A percentile compares a stretch with the other conserved stretches of the same genome.
phyloP scores from a whole-genome alignment of 78 protist genomes.

The Bigelowiella natans region DNA sequence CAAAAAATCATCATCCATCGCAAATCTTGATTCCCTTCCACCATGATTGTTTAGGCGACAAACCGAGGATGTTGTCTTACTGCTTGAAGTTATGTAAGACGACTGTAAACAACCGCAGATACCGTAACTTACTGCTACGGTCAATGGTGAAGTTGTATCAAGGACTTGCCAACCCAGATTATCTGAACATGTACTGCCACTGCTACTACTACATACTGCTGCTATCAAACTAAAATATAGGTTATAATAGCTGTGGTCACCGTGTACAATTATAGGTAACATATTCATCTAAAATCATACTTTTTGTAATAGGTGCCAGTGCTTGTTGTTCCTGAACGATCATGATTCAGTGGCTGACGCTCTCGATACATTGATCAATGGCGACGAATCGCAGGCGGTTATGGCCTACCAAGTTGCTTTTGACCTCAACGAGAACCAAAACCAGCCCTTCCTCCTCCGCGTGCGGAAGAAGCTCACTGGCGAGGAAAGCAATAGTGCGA shows the following conservation, averaged over 20 bases:
- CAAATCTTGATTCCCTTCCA: no score
- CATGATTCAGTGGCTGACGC: not conserved
- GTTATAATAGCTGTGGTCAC: no score
- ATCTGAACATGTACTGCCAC: not conserved
- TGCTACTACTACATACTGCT: no score
- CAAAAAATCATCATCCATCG: no score
- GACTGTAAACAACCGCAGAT: not conserved
- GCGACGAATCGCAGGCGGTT: not conserved
- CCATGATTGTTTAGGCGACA: constrained; percentile 31
- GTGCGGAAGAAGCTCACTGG: constrained; percentile 27
- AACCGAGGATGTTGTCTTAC: constrained; percentile 36
- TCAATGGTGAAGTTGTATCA: not conserved
- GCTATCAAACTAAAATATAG: no score
- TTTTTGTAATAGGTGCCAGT: no score
- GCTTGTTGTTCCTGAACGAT: not conserved
- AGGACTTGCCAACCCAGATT: not conserved
- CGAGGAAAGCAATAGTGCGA: not conserved
- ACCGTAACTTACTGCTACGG: not conserved
- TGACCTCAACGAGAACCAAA: constrained; percentile 73
- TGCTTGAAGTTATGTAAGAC: constrained; percentile 30
- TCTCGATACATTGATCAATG: not conserved
- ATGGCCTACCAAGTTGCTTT: constrained; percentile 67
- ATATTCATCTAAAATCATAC: no score
- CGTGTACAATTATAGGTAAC: no score
- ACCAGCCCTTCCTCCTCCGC: constrained; percentile 62